Conservation (phyloP, 371 early-diverging fungal genomes). For the Syncephalis plumigaleata region DNA sequence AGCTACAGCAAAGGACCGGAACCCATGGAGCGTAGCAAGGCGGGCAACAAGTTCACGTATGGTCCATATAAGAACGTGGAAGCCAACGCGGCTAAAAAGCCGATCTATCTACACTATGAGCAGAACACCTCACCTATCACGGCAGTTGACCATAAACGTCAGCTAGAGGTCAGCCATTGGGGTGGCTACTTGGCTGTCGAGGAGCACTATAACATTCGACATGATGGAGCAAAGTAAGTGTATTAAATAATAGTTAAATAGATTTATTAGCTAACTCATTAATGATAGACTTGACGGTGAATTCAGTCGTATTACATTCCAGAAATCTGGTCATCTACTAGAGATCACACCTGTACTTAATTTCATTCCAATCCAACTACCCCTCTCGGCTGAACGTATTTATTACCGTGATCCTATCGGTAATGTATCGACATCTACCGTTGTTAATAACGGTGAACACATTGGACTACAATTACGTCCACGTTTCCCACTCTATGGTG, state of each 20-base stretch:
- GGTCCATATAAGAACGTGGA: conserved; percentile 47
- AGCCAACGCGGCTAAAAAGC: conserved; percentile 12
- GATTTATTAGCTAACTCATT: background rate
- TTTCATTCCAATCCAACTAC: conserved; percentile 19
- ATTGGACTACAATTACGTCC: conserved; percentile 56
- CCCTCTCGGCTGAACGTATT: conserved; percentile 44
- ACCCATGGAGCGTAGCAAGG: conserved; percentile 11
- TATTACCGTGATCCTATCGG: conserved; percentile 90
- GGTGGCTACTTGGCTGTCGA: conserved; percentile 62
- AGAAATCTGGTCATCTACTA: background rate
- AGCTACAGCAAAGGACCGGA: conserved; percentile 8
- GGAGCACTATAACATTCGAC: conserved; percentile 65
- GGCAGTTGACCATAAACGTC: conserved; percentile 38
- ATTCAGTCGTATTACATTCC: background rate
- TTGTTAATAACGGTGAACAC: conserved; percentile 21
- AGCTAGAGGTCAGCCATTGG: conserved; percentile 78
- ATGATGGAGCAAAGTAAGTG: conserved; percentile 63
- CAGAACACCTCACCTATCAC: conserved; percentile 42
- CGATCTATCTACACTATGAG: conserved; percentile 51
- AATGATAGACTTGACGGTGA: background rate
- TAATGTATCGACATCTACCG: conserved; percentile 85
- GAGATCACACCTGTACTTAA: background rate
- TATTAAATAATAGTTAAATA: background rate
- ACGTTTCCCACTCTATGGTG: conserved; percentile 87
- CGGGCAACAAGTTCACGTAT: conserved; percentile 43